Evolutionary conservation across 805 yeast genomes (phyloP), one percentile per base, ranked within the genome.

Genomic region (Sugiyamaella boreocaroliniensis): DNA sequence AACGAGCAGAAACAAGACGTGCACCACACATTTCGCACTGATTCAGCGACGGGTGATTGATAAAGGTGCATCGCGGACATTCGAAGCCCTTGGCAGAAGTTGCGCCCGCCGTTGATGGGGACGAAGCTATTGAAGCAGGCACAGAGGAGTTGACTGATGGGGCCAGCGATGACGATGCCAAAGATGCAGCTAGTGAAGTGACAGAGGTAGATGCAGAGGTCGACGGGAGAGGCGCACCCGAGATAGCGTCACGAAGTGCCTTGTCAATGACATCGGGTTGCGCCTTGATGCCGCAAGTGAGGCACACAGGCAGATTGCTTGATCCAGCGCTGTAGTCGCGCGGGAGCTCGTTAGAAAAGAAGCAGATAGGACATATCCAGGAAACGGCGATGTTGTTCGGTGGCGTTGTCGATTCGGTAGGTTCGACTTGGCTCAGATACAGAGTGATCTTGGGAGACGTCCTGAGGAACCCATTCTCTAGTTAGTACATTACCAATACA

Each of bases 341-440:
- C 7, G 66, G 64, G 2, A 78, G 58, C 10, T 65, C 67, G 62
- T 89, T 88, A 22, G 82, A 73, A 64, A 74, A 86, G n/a, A 81
- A 80, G 67, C 99, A 92, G 2, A 93, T 90, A n/a, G 85, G 84
- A 66, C 99, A 92, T 1, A 77, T 76, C 99, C 99, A 92, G 29
- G 75, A 46, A 41, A 16, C 49, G 8, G 50, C 51, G 44, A 43
- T 49, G 40, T 50, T 18, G 2, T 50, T 18, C 2, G 56, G 26
- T 16, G 45, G 29, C 47, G 45, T 48, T 37, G 37, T 15, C 19
- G 43, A 8, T 22, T 29, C 20, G 18, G 29, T 29, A 15, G 29
- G 47, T 11, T 46, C 29, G 11, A 3, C 47, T 19, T 58, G 52
- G 44, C 63, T 70, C 51, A 76, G 63, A 54, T 64, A 66, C 4